Evolutionary conservation across 768 basidiomycete species (phyloP).

Genomic region (Strobilomyces confusus): DNA sequence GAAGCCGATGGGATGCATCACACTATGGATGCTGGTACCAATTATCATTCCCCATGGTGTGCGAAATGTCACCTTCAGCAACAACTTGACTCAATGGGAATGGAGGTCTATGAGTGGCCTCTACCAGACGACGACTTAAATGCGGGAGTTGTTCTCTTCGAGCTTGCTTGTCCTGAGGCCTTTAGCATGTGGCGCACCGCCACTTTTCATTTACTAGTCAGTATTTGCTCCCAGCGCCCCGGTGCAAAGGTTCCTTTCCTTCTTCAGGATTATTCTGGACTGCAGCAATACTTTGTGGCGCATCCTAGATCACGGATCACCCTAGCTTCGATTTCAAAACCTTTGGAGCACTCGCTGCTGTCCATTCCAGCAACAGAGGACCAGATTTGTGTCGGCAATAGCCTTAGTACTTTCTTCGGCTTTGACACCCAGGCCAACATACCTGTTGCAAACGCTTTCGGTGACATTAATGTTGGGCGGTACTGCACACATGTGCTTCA

Average conservation of each 20-base stretch:
- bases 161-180: slow-evolving; percentile 33
- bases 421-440: too few relatives aligned
- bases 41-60: neutral
- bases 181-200: slow-evolving; percentile 37
- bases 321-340: too few relatives aligned
- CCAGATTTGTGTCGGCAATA: too few relatives aligned
- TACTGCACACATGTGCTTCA: too few relatives aligned
- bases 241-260: neutral
- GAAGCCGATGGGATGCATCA: neutral
- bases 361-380: too few relatives aligned
- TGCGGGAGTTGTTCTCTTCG: slow-evolving; percentile 37
- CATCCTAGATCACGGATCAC: too few relatives aligned
- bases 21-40: neutral
- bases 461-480: too few relatives aligned
- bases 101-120: slow-evolving; percentile 43
- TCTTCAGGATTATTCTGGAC: too few relatives aligned
- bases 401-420: too few relatives aligned
- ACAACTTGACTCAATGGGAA: slow-evolving; percentile 17
- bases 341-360: too few relatives aligned
- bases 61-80: slow-evolving; percentile 24
- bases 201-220: slow-evolving; percentile 29
- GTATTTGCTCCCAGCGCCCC: slow-evolving; percentile 25
- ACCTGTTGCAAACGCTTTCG: too few relatives aligned
- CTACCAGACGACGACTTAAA: slow-evolving; percentile 28
- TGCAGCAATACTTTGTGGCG: too few relatives aligned